A percentile compares a stretch with the other conserved stretches of the same genome.
phyloP scores from a whole-genome alignment of 257 asterid species.

The Nicotiana undulata region DNA sequence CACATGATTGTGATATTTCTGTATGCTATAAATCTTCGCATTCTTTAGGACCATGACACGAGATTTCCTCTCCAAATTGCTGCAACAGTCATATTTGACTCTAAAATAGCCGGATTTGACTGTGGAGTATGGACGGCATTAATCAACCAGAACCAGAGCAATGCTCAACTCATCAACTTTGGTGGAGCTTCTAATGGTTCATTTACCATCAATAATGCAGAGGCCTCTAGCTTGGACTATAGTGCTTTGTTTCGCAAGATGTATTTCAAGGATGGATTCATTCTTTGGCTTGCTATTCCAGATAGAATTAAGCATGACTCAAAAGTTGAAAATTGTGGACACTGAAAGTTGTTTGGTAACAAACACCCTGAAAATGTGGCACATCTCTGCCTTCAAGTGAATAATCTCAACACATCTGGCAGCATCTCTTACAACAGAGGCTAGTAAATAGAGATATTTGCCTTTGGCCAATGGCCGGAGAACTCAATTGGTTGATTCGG shows the following conservation, averaged over 20 bases:
- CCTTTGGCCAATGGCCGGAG: too few relatives aligned
- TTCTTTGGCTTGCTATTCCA: not conserved
- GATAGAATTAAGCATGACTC: not conserved
- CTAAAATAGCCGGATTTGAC: not conserved
- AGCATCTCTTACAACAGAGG: too few relatives aligned
- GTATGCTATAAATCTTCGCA: too few relatives aligned
- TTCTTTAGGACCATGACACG: not conserved
- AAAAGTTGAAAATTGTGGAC: not conserved
- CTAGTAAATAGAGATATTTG: too few relatives aligned
- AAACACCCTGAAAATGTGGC: too few relatives aligned
- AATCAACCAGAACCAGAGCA: not conserved
- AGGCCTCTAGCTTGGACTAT: not conserved
- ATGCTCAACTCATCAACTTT: not conserved
- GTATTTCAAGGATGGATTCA: not conserved
- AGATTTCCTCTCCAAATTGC: not conserved
- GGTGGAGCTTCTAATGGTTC: not conserved
- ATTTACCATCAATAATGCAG: not conserved
- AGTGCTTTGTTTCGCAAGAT: not conserved
- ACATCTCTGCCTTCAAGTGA: too few relatives aligned
- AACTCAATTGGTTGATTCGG: too few relatives aligned
- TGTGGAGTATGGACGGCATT: not conserved
- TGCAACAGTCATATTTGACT: not conserved
- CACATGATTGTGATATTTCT: not conserved
- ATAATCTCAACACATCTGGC: too few relatives aligned
- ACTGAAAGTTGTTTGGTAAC: not conserved